These are phyloP conservation scores for Calamus simplicifolius DNA, from an alignment of 176 grass and related monocot species.

Conservation along the genomic window DNA sequence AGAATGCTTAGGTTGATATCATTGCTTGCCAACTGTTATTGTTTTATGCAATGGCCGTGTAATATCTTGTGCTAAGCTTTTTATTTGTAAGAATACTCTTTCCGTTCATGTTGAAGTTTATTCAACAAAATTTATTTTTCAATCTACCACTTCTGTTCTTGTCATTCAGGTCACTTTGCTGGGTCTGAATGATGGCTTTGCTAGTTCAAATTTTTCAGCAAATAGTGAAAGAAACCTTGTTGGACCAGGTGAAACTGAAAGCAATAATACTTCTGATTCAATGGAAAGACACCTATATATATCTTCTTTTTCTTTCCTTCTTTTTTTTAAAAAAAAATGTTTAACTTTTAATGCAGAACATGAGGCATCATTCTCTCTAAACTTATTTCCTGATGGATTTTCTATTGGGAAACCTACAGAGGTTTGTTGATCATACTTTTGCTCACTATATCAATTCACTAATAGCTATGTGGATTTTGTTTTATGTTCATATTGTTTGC, in stretches of 20 bases:
- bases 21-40: too few relatives aligned
- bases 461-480: too few relatives aligned
- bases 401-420: conserved; percentile 28
- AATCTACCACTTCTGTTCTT: not conserved
- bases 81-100: not conserved
- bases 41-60: too few relatives aligned
- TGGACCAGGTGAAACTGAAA: conserved; percentile 35
- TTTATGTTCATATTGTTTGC: too few relatives aligned
- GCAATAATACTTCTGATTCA: not conserved
- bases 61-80: not conserved
- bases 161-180: conserved; percentile 14
- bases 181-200: not conserved
- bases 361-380: conserved; percentile 41
- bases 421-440: conserved; percentile 20
- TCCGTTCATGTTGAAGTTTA: not conserved
- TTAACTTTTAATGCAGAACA: conserved; percentile 15
- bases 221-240: not conserved
- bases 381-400: conserved; percentile 41
- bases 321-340: not conserved
- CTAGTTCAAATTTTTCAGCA: not conserved
- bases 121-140: not conserved
- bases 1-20: too few relatives aligned
- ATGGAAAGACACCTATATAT: too few relatives aligned
- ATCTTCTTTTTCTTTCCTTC: not conserved
- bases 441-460: not conserved